Conservation (phyloP, 2,329 filamentous ascomycete genomes). For the Calonectria pseudoreteaudii region DNA sequence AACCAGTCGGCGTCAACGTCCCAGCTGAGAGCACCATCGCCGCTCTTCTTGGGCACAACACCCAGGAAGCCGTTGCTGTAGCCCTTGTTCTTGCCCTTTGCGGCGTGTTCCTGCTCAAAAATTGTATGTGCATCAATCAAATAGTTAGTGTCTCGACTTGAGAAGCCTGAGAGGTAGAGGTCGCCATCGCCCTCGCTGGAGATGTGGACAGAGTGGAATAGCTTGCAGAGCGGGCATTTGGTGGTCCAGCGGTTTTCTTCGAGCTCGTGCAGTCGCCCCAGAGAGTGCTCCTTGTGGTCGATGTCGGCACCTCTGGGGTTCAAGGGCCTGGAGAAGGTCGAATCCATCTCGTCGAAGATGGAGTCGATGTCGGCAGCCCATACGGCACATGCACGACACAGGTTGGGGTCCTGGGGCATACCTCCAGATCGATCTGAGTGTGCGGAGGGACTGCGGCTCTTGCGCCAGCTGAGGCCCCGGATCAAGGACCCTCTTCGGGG, state of each 20-base stretch:
- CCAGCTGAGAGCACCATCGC: conserved; percentile 43
- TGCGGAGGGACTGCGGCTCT: conserved; percentile 50
- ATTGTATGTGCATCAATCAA: conserved; percentile 47
- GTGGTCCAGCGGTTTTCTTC: conserved; percentile 48
- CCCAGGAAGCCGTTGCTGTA: conserved; percentile 47
- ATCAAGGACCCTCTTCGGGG: conserved; percentile 48
- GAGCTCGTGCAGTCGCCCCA: conserved; percentile 43
- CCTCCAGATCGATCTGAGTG: conserved; percentile 47
- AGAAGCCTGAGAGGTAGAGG: conserved; percentile 48
- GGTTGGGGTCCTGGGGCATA: conserved; percentile 43
- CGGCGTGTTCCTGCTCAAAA: conserved; percentile 47
- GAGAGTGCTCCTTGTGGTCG: conserved; percentile 46
- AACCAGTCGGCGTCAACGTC: conserved; percentile 49
- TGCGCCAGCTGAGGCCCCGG: conserved; percentile 51
- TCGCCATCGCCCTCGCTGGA: conserved; percentile 46
- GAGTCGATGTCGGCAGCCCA: conserved; percentile 49
- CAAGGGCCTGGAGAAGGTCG: conserved; percentile 42
- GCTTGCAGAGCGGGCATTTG: conserved; percentile 50
- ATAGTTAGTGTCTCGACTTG: conserved; percentile 50
- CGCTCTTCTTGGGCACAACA: conserved; percentile 48
- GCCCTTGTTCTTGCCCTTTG: conserved; percentile 44
- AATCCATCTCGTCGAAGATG: conserved; percentile 48
- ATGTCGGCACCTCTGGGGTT: conserved; percentile 47
- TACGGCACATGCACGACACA: conserved; percentile 47
- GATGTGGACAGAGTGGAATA: conserved; percentile 49